phyloP scores from a whole-genome alignment of 2,329 filamentous ascomycete genomes.

The Taxawa tesnikishii region DNA sequence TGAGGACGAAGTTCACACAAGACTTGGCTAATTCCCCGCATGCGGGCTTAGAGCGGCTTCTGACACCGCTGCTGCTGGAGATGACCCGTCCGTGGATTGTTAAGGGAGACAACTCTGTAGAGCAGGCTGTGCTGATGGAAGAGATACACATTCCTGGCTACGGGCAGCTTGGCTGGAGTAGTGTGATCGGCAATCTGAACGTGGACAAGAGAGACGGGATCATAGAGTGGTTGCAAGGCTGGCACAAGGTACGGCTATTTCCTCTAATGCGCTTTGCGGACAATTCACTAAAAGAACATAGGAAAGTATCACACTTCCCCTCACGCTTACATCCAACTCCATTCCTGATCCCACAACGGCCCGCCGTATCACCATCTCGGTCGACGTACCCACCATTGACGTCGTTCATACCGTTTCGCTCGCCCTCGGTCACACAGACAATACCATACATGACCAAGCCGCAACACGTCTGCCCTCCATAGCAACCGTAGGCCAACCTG shows the following conservation, averaged over 20 bases:
- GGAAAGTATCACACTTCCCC: slow-evolving; percentile 15
- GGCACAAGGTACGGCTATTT: slow-evolving; percentile 38
- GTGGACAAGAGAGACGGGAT: slow-evolving; percentile 29
- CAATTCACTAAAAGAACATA: background rate
- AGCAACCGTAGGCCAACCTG: slow-evolving; percentile 50
- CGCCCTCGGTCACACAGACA: slow-evolving; percentile 29
- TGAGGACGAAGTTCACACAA: slow-evolving; percentile 32
- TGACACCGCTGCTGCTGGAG: slow-evolving; percentile 38
- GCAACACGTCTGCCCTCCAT: slow-evolving; percentile 22
- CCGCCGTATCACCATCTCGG: slow-evolving; percentile 65
- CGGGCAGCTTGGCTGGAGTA: slow-evolving; percentile 41
- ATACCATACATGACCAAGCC: too few relatives aligned
- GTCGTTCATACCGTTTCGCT: slow-evolving; percentile 73
- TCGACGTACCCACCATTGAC: slow-evolving; percentile 74
- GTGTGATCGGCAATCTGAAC: slow-evolving; percentile 39
- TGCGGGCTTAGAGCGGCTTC: slow-evolving; percentile 33
- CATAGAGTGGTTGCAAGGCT: slow-evolving; percentile 39
- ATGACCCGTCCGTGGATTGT: too few relatives aligned
- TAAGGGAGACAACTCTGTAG: too few relatives aligned
- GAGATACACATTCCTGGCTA: slow-evolving; percentile 40
- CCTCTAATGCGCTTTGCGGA: background rate
- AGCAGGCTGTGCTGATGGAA: slow-evolving; percentile 40
- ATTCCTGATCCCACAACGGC: slow-evolving; percentile 19
- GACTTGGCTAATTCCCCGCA: slow-evolving; percentile 37
- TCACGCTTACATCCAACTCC: slow-evolving; percentile 14